These are phyloP conservation scores for Exophiala aquamarina DNA, from an alignment of 2,329 filamentous ascomycete species.

Conservation along the genomic window DNA sequence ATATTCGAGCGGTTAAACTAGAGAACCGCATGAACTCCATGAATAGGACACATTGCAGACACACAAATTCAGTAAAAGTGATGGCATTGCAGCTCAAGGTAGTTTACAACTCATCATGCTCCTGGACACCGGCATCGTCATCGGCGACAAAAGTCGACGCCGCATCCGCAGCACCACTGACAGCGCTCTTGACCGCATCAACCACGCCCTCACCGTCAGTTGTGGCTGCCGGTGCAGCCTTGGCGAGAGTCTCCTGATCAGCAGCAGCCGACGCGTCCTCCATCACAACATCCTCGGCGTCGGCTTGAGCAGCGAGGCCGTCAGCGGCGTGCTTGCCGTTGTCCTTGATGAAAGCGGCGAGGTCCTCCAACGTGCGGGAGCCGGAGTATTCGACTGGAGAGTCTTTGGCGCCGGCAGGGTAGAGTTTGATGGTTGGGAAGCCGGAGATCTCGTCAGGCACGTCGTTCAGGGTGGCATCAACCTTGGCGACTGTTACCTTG, in stretches of 20 bases:
- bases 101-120: slow-evolving; percentile 28
- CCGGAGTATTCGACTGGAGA: slow-evolving; percentile 84
- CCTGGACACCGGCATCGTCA: slow-evolving; percentile 23
- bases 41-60: no score
- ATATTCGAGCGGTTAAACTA: no score
- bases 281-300: slow-evolving; percentile 59
- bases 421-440: slow-evolving; percentile 99
- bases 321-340: slow-evolving; percentile 87
- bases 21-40: no score
- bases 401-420: slow-evolving; percentile 84
- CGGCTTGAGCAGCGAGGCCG: slow-evolving; percentile 57
- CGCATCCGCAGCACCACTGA: slow-evolving; percentile 50
- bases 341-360: slow-evolving; percentile 89
- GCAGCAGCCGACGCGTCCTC: slow-evolving; percentile 53
- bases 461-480: slow-evolving; percentile 94
- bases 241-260: slow-evolving; percentile 29
- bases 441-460: slow-evolving; percentile 95
- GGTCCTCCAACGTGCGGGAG: slow-evolving; percentile 84
- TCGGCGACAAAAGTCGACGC: slow-evolving; percentile 23
- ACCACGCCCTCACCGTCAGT: slow-evolving; percentile 55
- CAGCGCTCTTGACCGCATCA: slow-evolving; percentile 67
- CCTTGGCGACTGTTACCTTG: slow-evolving; percentile 76
- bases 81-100: background rate
- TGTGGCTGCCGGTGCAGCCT: slow-evolving; percentile 30
- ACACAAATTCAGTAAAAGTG: no score